phyloP scores from a whole-genome alignment of 2,329 filamentous ascomycete genomes.

The Penicillium sp. region DNA sequence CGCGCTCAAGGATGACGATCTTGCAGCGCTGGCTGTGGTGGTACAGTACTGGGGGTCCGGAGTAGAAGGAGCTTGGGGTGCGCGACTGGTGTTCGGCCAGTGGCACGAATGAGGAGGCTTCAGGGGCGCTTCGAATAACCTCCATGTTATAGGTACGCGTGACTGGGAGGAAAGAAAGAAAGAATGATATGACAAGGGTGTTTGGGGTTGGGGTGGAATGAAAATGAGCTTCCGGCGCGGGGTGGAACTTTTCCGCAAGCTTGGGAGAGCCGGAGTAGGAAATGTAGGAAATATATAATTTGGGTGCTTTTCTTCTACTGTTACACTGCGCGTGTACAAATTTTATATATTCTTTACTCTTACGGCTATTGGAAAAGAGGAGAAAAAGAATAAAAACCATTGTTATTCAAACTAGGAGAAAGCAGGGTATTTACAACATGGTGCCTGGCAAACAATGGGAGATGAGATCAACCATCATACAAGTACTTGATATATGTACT shows the following conservation, averaged over 20 bases:
- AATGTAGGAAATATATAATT: background rate
- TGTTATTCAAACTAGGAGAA: too few relatives aligned
- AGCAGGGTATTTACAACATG: too few relatives aligned
- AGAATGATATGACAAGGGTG: background rate
- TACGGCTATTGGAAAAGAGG: too few relatives aligned
- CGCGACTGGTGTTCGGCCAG: conserved; percentile 48
- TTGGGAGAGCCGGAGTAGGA: background rate
- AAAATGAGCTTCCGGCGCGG: conserved; percentile 10
- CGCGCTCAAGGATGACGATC: conserved; percentile 42
- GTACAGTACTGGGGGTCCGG: conserved; percentile 47
- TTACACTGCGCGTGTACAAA: too few relatives aligned
- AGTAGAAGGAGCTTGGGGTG: conserved; percentile 49
- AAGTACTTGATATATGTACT: too few relatives aligned
- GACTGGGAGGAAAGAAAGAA: background rate
- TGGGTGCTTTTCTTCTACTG: background rate
- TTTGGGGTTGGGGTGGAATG: conserved; percentile 1
- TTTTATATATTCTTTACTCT: background rate
- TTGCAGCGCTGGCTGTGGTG: conserved; percentile 48
- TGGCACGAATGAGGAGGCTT: conserved; percentile 42
- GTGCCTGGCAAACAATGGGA: too few relatives aligned
- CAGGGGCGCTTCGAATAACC: conserved; percentile 38
- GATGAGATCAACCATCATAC: too few relatives aligned
- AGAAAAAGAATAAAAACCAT: too few relatives aligned
- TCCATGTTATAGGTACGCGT: conserved; percentile 38
- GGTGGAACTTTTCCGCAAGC: conserved; percentile 10